phyloP scores from a whole-genome alignment of 495 filamentous ascomycete genomes.

The Evansstolkia leycettana region DNA sequence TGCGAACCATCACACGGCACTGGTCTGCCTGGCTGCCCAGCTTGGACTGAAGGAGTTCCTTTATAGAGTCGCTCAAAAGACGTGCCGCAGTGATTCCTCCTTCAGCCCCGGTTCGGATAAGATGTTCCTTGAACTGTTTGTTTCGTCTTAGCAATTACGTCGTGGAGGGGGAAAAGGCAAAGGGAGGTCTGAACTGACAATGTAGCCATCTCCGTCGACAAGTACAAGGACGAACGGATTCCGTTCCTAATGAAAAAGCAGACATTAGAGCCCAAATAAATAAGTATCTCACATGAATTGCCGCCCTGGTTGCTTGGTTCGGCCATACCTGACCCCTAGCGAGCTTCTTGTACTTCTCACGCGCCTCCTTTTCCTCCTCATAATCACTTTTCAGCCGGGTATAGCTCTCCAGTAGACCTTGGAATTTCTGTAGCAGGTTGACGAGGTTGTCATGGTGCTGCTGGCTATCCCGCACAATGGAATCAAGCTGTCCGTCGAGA shows the following conservation, averaged over 20 bases:
- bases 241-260: slow-evolving; percentile 29
- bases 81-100: slow-evolving; percentile 46
- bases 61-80: slow-evolving; percentile 37
- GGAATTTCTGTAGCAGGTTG: slow-evolving; percentile 24
- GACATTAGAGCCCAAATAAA: slow-evolving; percentile 2
- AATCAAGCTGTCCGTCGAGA: slow-evolving; percentile 15
- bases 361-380: slow-evolving; percentile 41
- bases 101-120: slow-evolving; percentile 36
- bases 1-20: slow-evolving; percentile 47
- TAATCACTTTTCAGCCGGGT: slow-evolving; percentile 42
- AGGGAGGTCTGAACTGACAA: slow-evolving; percentile 12
- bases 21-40: slow-evolving; percentile 35
- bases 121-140: slow-evolving; percentile 41
- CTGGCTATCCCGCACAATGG: slow-evolving; percentile 18
- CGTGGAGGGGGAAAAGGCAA: neutral
- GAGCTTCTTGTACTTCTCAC: slow-evolving; percentile 41
- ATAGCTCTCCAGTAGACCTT: slow-evolving; percentile 34
- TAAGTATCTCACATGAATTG: too few species aligned
- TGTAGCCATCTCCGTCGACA: slow-evolving; percentile 50
- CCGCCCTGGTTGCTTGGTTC: slow-evolving; percentile 1
- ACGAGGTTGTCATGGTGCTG: slow-evolving; percentile 25
- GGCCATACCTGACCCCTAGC: slow-evolving; percentile 37
- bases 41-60: slow-evolving; percentile 28
- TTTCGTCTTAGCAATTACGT: neutral
- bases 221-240: slow-evolving; percentile 49